Conservation (phyloP, 208 protist genomes). For the Wallacemonas sp. region DNA sequence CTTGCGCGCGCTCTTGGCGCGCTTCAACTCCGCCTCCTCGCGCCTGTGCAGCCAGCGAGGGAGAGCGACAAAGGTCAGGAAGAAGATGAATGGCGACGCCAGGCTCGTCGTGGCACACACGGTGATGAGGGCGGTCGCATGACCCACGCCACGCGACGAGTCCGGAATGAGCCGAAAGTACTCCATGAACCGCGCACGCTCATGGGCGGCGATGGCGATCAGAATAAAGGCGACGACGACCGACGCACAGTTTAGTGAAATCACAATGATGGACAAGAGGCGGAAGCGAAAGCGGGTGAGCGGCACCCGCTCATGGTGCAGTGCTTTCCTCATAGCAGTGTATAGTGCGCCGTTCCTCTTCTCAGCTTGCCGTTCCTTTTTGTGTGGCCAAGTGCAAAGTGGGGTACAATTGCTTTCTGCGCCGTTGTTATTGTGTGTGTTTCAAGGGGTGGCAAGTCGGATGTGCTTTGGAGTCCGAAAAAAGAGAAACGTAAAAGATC, state of each 20-base stretch:
- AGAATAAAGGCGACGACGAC: neutral
- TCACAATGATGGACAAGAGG: neutral
- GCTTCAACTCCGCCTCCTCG: neutral
- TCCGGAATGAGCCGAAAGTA: constrained; percentile 15
- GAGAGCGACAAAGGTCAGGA: neutral
- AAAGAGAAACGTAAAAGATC: neutral
- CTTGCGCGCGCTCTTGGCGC: neutral
- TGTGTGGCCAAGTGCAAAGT: too few relatives aligned
- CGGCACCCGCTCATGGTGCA: neutral
- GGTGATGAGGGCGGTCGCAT: constrained; percentile 11
- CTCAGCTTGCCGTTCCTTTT: too few relatives aligned
- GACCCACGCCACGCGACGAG: constrained; percentile 6
- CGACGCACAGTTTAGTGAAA: neutral
- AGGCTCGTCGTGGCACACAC: neutral
- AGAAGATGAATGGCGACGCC: constrained; percentile 3
- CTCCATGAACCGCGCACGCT: constrained; percentile 2
- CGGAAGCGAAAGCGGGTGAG: neutral
- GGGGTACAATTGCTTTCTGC: too few relatives aligned
- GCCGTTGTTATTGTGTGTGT: too few relatives aligned
- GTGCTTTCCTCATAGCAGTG: neutral
- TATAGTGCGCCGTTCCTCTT: too few relatives aligned
- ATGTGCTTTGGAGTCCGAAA: neutral
- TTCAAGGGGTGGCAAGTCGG: too few relatives aligned
- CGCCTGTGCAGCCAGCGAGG: neutral
- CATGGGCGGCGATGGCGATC: neutral